phyloP scores from a whole-genome alignment of 2,329 filamentous ascomycete species.

The Cladosporium austrohemisphaericum region DNA sequence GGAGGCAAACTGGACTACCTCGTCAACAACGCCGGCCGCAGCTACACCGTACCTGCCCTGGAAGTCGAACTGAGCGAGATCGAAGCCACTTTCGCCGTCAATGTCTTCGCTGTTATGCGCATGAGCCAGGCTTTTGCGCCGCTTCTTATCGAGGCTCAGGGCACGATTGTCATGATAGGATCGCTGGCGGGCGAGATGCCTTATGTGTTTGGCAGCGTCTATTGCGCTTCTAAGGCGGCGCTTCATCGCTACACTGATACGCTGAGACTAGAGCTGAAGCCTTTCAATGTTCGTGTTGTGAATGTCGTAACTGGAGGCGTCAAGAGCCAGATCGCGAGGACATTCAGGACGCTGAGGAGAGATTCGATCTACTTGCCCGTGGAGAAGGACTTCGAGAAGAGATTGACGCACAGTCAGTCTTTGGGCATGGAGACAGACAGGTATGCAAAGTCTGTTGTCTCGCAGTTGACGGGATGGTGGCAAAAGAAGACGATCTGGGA shows the following conservation, averaged over 20 bases:
- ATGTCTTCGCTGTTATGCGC: conserved; percentile 56
- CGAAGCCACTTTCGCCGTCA: conserved; percentile 49
- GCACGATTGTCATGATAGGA: conserved; percentile 39
- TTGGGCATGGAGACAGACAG: conserved; percentile 49
- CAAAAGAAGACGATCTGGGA: conserved; percentile 50
- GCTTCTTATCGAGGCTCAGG: conserved; percentile 46
- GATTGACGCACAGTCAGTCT: conserved; percentile 53
- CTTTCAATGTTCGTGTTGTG: conserved; percentile 47
- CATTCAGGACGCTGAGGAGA: conserved; percentile 44
- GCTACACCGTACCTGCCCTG: conserved; percentile 56
- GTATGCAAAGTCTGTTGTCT: conserved; percentile 55
- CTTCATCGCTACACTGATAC: conserved; percentile 57
- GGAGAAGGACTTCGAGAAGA: conserved; percentile 48
- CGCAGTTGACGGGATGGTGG: conserved; percentile 42
- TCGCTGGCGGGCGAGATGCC: conserved; percentile 42
- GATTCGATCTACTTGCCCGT: conserved; percentile 53
- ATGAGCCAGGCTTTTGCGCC: conserved; percentile 57
- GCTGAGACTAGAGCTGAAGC: conserved; percentile 54
- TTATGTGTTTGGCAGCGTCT: conserved; percentile 43
- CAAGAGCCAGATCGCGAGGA: conserved; percentile 55
- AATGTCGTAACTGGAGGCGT: conserved; percentile 58
- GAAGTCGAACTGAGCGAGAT: conserved; percentile 51
- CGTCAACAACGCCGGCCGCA: conserved; percentile 56
- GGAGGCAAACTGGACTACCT: conserved; percentile 52
- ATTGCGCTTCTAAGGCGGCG: conserved; percentile 59